These are phyloP conservation scores for Globisporangium paroecandrum DNA, from an alignment of 352 stramenopile species.

Conservation along the genomic window DNA sequence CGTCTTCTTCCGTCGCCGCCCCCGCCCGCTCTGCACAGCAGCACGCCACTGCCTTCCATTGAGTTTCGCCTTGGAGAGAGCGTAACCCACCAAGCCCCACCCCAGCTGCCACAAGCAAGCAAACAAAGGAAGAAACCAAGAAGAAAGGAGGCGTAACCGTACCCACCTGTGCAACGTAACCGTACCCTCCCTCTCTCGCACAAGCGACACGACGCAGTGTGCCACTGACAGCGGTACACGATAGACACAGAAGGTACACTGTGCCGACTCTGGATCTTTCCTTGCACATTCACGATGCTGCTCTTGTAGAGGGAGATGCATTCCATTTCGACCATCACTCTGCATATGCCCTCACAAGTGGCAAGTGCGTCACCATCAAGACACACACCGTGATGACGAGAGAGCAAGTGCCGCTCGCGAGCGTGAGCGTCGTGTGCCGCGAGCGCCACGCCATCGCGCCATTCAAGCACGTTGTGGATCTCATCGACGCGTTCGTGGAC, in stretches of 20 bases:
- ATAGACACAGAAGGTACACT: background rate
- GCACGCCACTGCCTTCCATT: conserved; percentile 14
- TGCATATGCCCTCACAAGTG: background rate
- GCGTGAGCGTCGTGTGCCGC: conserved; percentile 26
- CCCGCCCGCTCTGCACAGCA: conserved; percentile 1
- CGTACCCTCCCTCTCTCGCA: background rate
- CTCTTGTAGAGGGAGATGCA: conserved; percentile 5
- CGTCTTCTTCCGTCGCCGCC: conserved; percentile 4
- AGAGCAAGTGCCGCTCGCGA: conserved; percentile 5
- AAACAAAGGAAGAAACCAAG: background rate
- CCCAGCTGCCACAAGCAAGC: too few relatives aligned
- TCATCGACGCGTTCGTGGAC: conserved; percentile 36
- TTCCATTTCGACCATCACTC: background rate
- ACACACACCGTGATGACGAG: background rate
- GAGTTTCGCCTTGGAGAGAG: conserved; percentile 15
- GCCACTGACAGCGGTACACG: background rate
- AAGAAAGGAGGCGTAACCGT: conserved; percentile 1
- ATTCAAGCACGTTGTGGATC: conserved; percentile 37
- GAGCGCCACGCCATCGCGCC: conserved; percentile 17
- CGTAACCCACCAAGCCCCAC: conserved; percentile 6
- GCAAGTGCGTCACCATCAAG: background rate
- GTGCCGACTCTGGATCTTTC: conserved; percentile 7
- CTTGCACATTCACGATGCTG: background rate
- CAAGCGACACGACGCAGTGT: background rate
- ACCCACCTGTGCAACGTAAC: background rate